Percentiles rank a stretch among this genome's conserved stretches.
phyloP scores from a whole-genome alignment of 179 eudicot genomes.

The Camellia oleifera region DNA sequence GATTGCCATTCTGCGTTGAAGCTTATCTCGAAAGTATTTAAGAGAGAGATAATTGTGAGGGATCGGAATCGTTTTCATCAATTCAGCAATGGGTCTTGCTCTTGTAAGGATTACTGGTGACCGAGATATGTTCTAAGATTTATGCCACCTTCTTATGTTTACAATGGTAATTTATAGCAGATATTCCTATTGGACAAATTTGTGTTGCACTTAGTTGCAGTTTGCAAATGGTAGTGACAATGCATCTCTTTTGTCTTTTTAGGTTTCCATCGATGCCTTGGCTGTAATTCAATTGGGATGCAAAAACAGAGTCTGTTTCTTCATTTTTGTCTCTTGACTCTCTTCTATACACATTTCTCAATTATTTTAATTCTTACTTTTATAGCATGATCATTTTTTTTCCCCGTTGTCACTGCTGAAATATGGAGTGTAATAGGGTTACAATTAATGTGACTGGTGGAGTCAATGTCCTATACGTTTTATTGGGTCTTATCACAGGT shows the following conservation, averaged over 20 bases:
- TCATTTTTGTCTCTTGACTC: too few species aligned
- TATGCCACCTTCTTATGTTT: background rate
- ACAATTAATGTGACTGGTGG: too few species aligned
- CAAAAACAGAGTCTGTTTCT: background rate
- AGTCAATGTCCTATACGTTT: too few species aligned
- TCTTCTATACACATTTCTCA: too few species aligned
- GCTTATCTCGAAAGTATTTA: background rate
- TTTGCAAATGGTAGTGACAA: background rate
- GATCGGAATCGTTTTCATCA: background rate
- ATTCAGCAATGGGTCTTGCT: background rate
- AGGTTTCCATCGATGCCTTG: background rate
- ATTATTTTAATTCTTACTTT: too few species aligned
- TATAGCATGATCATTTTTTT: too few species aligned
- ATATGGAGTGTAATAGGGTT: too few species aligned
- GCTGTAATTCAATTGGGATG: background rate
- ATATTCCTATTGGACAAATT: background rate
- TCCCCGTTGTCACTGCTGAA: too few species aligned
- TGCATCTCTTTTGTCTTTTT: background rate
- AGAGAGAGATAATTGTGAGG: slow-evolving; percentile 4
- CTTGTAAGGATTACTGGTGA: slow-evolving; percentile 8
- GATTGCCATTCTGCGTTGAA: slow-evolving; percentile 5
- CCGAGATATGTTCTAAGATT: background rate
- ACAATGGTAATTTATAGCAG: background rate
- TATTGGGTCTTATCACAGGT: too few species aligned
- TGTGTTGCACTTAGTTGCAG: background rate